Base-by-base conservation (phyloP, 768 basidiomycete genomes). In the Ramaria sp. region DNA sequence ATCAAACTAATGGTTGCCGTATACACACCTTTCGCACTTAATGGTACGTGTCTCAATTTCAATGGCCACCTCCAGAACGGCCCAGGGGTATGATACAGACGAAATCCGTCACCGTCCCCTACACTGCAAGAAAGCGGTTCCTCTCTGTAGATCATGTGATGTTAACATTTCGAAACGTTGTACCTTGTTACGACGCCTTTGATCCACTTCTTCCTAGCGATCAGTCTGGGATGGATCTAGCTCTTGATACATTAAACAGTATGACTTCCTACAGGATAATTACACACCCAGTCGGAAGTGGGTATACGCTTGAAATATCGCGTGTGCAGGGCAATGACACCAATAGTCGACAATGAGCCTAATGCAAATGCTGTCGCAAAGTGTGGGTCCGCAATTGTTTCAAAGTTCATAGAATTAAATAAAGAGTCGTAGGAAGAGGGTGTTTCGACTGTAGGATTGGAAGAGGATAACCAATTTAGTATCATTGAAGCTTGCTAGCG, bases 101-200 rank as follows among this genome's bases (percentile, higher is more conserved):
- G 72, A 66, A 95, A 93, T 63, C 90, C 90, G 67, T 97, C 94
- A 12, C 77, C 82, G 62, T 93, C 90, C 3, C 87, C 87, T 50
- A 91, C 89, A 57, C 88, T 89, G 57, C 16, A 32, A 28, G 7
- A 44, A 42, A 6, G 18, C 34, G 20, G n/a, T 27, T 24, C 16
- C 36, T 16, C n/a, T 28, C 18, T 30, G 2, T 30, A 25, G 22
- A 25, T 18, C 13, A 15, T 24, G 8, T 10, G 6, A 37, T 50
- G 25, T n/a, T 30, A 16, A 22, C 39, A 27, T 30, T 32, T n/a
- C 15, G 34, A 30, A 38, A 49, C 27, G 25, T 8, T 63, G 59
- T 61, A 87, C 90, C 76, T 82, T 2, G 90, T 91, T 27, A 93
- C 92, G 4, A 81, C 69, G 3, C 93, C 94, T 56, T 78, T 83